A percentile compares a stretch with the other conserved stretches of the same genome.
These are phyloP conservation scores for Paxillus ammoniavirescens DNA, from an alignment of 768 basidiomycete genomes.

Conservation along the genomic window DNA sequence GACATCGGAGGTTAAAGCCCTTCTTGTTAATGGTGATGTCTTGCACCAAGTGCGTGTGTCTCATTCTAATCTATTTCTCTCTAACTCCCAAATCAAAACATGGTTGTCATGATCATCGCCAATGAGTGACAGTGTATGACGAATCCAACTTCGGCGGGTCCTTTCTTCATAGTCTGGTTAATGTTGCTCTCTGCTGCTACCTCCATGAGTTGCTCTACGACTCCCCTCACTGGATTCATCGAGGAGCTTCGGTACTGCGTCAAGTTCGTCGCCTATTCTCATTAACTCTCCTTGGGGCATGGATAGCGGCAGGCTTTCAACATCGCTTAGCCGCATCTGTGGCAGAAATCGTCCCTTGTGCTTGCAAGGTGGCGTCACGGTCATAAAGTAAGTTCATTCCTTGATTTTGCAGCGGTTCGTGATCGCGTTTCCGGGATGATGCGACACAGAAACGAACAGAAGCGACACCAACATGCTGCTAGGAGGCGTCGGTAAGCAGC, in stretches of 20 bases:
- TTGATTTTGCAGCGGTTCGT: constrained; percentile 20
- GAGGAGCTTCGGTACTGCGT: constrained; percentile 6
- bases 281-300: constrained; percentile 14
- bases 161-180: constrained; percentile 8
- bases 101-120: constrained; percentile 13
- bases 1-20: constrained; percentile 13
- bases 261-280: constrained; percentile 5
- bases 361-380: constrained; percentile 27
- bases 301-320: constrained; percentile 16
- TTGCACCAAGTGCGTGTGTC: constrained; percentile 8
- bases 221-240: constrained; percentile 1
- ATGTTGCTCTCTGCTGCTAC: background rate
- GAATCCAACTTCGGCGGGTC: background rate
- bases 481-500: constrained; percentile 22
- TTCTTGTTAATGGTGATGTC: constrained; percentile 8
- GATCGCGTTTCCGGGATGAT: constrained; percentile 21
- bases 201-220: constrained; percentile 2
- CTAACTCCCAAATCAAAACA: constrained; percentile 14
- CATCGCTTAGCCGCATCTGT: constrained; percentile 26
- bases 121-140: constrained; percentile 9
- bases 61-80: constrained; percentile 14
- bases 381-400: constrained; percentile 17
- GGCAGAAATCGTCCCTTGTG: constrained; percentile 22
- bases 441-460: constrained; percentile 21
- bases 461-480: constrained; percentile 29